phyloP scores from a whole-genome alignment of 306 rosid genomes.

The Aeschynomene evenia region DNA sequence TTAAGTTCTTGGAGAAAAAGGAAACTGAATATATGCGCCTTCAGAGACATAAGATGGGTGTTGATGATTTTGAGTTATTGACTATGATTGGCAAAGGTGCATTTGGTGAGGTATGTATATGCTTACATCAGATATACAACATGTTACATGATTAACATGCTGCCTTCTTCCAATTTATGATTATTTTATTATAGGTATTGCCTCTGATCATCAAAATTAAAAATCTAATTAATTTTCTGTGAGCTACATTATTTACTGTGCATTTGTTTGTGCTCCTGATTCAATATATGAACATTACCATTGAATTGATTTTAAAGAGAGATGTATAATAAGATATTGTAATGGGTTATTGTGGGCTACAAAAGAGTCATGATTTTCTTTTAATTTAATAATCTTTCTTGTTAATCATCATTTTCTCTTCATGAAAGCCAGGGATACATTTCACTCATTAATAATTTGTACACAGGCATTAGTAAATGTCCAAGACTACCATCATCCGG shows the following conservation, averaged over 20 bases:
- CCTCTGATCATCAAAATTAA: conserved; percentile 1
- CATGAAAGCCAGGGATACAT: neutral
- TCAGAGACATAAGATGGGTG: conserved; percentile 98
- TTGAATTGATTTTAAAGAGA: conserved; percentile 19
- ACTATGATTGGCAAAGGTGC: conserved; percentile 99
- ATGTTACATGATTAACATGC: conserved; percentile 7
- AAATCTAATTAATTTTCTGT: conserved; percentile 13
- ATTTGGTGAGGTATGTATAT: conserved; percentile 86
- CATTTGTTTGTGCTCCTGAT: conserved; percentile 2
- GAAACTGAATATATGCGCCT: conserved; percentile 99
- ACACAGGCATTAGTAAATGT: neutral
- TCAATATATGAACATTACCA: neutral
- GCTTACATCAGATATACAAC: neutral
- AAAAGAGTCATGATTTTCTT: conserved; percentile 1
- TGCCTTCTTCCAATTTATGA: conserved; percentile 18
- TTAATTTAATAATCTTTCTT: neutral
- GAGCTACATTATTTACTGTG: neutral
- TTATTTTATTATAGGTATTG: conserved; percentile 15
- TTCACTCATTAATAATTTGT: conserved; percentile 12
- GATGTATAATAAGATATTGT: neutral
- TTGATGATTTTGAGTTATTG: conserved; percentile 86
- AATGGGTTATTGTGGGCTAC: neutral
- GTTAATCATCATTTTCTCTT: neutral
- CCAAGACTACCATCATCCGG: neutral
- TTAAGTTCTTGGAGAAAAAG: conserved; percentile 91